Base-by-base conservation (phyloP, 2,329 filamentous ascomycete species). In the Ophiocordyceps camponoti-saundersi region DNA sequence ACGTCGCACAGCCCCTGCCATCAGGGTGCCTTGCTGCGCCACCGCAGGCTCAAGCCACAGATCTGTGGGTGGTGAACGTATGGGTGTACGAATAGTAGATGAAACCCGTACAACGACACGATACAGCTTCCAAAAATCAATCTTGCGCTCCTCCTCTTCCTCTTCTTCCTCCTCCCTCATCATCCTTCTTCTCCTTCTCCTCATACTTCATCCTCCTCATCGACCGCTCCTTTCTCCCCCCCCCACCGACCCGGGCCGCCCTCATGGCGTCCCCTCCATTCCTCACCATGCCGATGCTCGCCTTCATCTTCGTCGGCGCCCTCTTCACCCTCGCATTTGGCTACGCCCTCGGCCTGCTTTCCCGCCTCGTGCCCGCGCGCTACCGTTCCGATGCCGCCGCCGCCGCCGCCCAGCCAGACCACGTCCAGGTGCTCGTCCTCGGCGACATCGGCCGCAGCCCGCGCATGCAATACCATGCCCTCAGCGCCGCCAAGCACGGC, bases 381-480 rank as follows among this genome's bases (percentile, higher is more conserved):
- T 63, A 68, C 49, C 51, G 46, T 12, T 61, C 63, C 5, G 55
- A 64, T 2, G 53, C 54, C 36, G 49, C 57, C 57, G 13, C 59
- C 26, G 26, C 2, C 26, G 26, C 4, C 26, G 26, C 59, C 36
- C 55, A 61, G 21, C 61, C 68, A 52, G 64, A 69, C 41, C 66
- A 67, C 50, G 59, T 90, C 42, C 87, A 95, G 63, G 78, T 98
- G 46, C 73, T 98, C 16, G 92, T 98, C 18, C 75, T 98, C 26
- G 92, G 92, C 42, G 92, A 98, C 59, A 89, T 98, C 61, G 92
- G 92, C 39, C 79, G 89, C 43, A 96, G 90, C 60, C 92, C 92
- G 45, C 86, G 92, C 48, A 98, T 98, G 90, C 89, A 96, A 60
- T 96, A 98, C 57, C 92, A 98, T 73, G 90, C 90, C 20, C 70